Base-by-base conservation (phyloP, 2,329 filamentous ascomycete genomes). In the Phialemonium atrogriseum region DNA sequence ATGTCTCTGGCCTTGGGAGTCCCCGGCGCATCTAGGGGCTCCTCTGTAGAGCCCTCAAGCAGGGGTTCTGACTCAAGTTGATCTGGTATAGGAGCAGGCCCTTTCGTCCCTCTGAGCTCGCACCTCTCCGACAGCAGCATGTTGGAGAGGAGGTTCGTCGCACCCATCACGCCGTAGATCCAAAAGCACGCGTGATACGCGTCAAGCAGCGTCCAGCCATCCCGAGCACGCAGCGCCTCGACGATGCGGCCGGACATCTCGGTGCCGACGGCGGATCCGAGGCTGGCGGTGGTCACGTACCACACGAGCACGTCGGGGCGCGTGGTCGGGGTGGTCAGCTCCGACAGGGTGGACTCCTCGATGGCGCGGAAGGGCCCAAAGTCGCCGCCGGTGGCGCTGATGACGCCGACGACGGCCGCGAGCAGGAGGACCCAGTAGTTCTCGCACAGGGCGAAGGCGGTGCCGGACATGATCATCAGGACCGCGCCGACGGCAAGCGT, bases 311-410 rank as follows among this genome's bases (percentile, higher is more conserved):
- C 74, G 50, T 81, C 75, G 10, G 73, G 59, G 27, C 77, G 58
- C 1, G 66, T 69, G 18, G 60, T 52, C 0, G 67, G 61, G 0
- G 56, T 63, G 0, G 74, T 79, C 26, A 81, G 58, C 46, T 80
- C 73, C 5, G 74, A 71, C 7, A 81, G 48, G 20, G 70, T 73
- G 1, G 70, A 75, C 58, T 82, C 77, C 47, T 82, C 78, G 19
- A 83, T 72, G 4, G 73, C 73, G 22, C 77, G 60, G 42, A 82
- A 82, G 0, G 78, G 77, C 0, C 77, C 78, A 46, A 81, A 79
- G 41, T 82, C 78, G 11, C 73, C 69, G 6, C 77, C 77, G 3
- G 59, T 76, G 0, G 74, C 67, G 48, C 69, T 76, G 32, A 80
- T 68, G 4, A 80, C 73, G 2, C 76, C 75, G 3, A 77, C 54